Evolutionary conservation across 345 rosid species (phyloP).

Genomic region (Gynandropsis gynandra): DNA sequence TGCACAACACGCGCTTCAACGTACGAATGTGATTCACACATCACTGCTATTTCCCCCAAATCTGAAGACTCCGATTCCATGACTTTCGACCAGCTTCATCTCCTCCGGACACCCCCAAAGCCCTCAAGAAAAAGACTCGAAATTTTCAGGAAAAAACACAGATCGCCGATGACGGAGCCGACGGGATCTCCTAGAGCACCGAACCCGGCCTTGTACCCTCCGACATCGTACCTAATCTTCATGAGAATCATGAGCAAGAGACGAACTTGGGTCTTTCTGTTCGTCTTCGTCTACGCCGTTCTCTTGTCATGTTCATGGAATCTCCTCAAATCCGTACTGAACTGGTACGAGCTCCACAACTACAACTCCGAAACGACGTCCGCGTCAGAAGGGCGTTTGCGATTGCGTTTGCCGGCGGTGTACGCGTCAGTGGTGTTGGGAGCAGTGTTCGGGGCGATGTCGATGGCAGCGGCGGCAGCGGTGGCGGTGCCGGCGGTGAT

Average conservation of each 20-base stretch:
- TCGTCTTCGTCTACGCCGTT: constrained; percentile 63
- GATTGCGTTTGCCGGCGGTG: constrained; percentile 68
- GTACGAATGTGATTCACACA: constrained; percentile 22
- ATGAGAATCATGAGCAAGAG: constrained; percentile 82
- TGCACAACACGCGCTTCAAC: constrained; percentile 13
- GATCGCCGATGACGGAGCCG: constrained; percentile 18
- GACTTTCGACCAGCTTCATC: constrained; percentile 2
- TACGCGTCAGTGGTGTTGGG: constrained; percentile 89
- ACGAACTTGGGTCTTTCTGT: constrained; percentile 86
- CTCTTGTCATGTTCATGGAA: constrained; percentile 70
- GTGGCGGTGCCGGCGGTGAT: constrained; percentile 89
- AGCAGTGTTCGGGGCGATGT: constrained; percentile 66
- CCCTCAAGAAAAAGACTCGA: constrained; percentile 6
- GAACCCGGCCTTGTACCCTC: constrained; percentile 21
- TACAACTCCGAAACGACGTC: constrained; percentile 24
- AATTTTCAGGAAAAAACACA: constrained; percentile 1
- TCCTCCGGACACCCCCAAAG: constrained; percentile 18
- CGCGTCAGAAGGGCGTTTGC: constrained; percentile 1
- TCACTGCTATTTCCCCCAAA: constrained; percentile 18
- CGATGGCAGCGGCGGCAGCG: constrained; percentile 92
- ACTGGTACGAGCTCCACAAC: constrained; percentile 56
- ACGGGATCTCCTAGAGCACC: constrained; percentile 22
- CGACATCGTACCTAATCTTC: constrained; percentile 46
- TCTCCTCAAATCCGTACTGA: constrained; percentile 58
- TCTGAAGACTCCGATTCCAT: constrained; percentile 19